Conservation (phyloP, 768 basidiomycete species). For the Exsudoporus frostii region DNA sequence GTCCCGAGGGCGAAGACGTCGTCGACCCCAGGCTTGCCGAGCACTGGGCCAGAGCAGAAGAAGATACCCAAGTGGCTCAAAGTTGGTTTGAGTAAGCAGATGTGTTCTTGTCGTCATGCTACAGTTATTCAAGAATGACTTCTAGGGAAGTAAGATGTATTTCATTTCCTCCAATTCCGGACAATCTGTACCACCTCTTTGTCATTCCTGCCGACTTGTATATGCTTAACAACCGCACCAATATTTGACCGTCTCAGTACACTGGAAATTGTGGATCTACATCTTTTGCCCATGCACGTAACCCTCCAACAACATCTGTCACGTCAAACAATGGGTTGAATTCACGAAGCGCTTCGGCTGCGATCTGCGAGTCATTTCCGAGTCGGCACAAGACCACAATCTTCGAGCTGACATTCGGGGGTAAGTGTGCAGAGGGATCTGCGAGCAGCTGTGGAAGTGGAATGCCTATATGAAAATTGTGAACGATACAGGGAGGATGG, state of each 20-base stretch:
- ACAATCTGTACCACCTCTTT: conserved; percentile 5
- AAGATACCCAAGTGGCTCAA: conserved; percentile 84
- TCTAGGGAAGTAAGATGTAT: conserved; percentile 32
- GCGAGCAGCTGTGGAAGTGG: conserved; percentile 65
- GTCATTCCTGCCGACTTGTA: conserved; percentile 4
- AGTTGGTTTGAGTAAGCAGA: conserved; percentile 52
- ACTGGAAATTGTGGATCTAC: conserved; percentile 78
- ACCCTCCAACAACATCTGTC: conserved; percentile 77
- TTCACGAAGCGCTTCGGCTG: conserved; percentile 48
- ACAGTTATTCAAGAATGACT: background rate
- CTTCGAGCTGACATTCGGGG: conserved; percentile 24
- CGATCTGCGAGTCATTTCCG: conserved; percentile 93
- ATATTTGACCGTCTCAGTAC: conserved; percentile 47
- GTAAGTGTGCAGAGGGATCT: conserved; percentile 50
- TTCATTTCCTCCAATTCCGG: conserved; percentile 30
- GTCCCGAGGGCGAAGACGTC: conserved; percentile 2
- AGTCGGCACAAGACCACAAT: conserved; percentile 74
- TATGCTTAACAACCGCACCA: background rate
- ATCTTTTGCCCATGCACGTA: conserved; percentile 73
- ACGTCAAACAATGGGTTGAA: conserved; percentile 33
- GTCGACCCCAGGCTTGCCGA: conserved; percentile 9
- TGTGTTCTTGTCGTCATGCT: background rate
- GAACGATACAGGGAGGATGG: background rate
- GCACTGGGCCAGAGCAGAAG: conserved; percentile 34
- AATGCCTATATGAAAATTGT: conserved; percentile 52